Percentiles rank a stretch among this genome's conserved stretches.
Evolutionary conservation across 805 yeast genomes (phyloP).

Genomic region (Kazachstania psychrophila): DNA sequence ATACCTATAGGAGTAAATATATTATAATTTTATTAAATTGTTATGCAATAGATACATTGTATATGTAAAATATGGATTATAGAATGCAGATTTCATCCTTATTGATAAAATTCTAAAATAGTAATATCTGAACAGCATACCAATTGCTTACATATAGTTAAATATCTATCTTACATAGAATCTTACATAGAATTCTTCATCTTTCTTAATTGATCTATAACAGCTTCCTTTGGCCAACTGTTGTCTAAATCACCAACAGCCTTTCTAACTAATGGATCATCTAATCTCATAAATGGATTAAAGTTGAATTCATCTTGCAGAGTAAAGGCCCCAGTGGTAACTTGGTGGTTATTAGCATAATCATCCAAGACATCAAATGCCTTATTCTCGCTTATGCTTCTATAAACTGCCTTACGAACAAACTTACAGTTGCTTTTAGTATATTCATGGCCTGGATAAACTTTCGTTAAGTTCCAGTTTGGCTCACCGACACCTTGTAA

Average conservation of each 20-base stretch:
- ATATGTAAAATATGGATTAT: no score
- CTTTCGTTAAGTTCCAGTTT: conserved; percentile 39
- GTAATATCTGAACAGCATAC: no score
- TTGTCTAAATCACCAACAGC: conserved; percentile 46
- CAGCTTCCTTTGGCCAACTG: conserved; percentile 32
- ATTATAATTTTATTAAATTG: no score
- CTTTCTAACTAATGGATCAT: conserved; percentile 51
- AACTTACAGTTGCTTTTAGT: conserved; percentile 75
- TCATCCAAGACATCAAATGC: conserved; percentile 48
- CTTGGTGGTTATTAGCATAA: conserved; percentile 47
- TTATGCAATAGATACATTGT: no score
- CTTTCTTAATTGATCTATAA: conserved; percentile 66
- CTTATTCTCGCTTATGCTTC: conserved; percentile 30
- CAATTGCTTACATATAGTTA: no score
- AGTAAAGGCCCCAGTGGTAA: conserved; percentile 80
- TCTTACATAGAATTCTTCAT: conserved; percentile 56
- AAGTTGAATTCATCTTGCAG: conserved; percentile 69
- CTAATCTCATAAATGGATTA: conserved; percentile 84
- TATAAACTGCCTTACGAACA: conserved; percentile 52
- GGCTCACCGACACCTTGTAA: conserved; percentile 46
- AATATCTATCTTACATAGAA: no score
- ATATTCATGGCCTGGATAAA: conserved; percentile 95
- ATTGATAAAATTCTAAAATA: no score
- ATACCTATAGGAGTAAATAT: no score
- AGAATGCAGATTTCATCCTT: no score